A percentile compares a stretch with the other conserved stretches of the same genome.
Conservation (phyloP, 1,284 basidiomycete genomes). For the Cerioporus squamosus region DNA sequence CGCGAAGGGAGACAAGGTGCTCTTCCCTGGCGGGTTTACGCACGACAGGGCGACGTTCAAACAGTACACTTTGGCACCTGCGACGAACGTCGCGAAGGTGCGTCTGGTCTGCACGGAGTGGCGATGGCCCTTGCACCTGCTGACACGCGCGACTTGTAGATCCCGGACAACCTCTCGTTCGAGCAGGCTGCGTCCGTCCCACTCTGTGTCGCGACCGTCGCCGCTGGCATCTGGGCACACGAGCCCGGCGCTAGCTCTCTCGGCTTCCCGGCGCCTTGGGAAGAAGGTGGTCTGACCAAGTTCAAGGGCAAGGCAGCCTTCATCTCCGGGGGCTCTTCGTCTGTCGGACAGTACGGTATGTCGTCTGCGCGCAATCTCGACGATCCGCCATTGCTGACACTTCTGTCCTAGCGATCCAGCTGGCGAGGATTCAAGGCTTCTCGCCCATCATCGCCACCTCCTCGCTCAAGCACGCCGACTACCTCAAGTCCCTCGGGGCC, state of each 20-base stretch:
- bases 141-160: conserved; percentile 8
- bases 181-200: conserved; percentile 38
- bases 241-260: conserved; percentile 14
- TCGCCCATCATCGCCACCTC: conserved; percentile 54
- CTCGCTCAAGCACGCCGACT: conserved; percentile 41
- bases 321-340: conserved; percentile 40
- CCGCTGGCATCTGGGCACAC: conserved; percentile 32
- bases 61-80: conserved; percentile 32
- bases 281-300: conserved; percentile 24
- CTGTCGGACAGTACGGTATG: conserved; percentile 41
- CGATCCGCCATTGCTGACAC: no score
- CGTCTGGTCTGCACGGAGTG: background rate
- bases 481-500: conserved; percentile 56
- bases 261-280: conserved; percentile 29
- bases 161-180: conserved; percentile 33
- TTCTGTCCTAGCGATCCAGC: conserved; percentile 1
- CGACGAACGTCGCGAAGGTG: conserved; percentile 30
- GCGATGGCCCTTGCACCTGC: background rate
- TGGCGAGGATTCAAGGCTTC: conserved; percentile 52
- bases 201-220: conserved; percentile 33
- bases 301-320: conserved; percentile 35
- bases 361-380: background rate
- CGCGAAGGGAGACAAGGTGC: conserved; percentile 50
- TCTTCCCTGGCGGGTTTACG: background rate
- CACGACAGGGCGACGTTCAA: background rate